Conservation (phyloP, 306 rosid species). For the Calophaca sinica region DNA sequence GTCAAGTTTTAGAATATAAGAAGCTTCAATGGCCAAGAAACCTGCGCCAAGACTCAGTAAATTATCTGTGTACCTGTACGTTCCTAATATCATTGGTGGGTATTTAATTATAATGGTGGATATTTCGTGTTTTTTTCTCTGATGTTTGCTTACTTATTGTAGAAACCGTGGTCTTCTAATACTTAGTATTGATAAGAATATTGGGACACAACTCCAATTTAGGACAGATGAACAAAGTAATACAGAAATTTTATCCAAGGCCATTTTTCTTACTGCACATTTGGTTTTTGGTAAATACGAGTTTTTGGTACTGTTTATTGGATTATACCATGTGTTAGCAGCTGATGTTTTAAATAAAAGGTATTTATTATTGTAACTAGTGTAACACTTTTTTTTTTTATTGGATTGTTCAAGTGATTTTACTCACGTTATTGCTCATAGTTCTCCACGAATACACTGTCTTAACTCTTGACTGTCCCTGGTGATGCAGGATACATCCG, state of each 20-base stretch:
- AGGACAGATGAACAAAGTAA: conserved; percentile 28
- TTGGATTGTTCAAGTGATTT: conserved; percentile 38
- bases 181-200: background rate
- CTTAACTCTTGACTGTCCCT: conserved; percentile 40
- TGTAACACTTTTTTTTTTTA: conserved; percentile 1
- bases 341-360: conserved; percentile 24
- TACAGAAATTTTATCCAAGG: background rate
- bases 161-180: conserved; percentile 8
- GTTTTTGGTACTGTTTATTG: conserved; percentile 24
- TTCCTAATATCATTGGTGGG: conserved; percentile 95
- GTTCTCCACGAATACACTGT: conserved; percentile 20
- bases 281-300: conserved; percentile 17
- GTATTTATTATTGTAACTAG: conserved; percentile 17
- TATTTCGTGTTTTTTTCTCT: conserved; percentile 28
- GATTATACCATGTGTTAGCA: conserved; percentile 39
- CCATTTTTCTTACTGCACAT: conserved; percentile 12
- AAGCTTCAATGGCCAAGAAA: conserved; percentile 76
- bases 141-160: conserved; percentile 18
- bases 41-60: conserved; percentile 61
- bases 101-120: conserved; percentile 43
- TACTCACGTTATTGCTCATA: conserved; percentile 7
- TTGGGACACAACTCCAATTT: conserved; percentile 12
- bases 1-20: conserved; percentile 46
- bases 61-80: conserved; percentile 81
- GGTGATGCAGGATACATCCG: conserved; percentile 82